Evolutionary conservation across 2,329 filamentous ascomycete species (phyloP).

Genomic region (Aphanocladium album): DNA sequence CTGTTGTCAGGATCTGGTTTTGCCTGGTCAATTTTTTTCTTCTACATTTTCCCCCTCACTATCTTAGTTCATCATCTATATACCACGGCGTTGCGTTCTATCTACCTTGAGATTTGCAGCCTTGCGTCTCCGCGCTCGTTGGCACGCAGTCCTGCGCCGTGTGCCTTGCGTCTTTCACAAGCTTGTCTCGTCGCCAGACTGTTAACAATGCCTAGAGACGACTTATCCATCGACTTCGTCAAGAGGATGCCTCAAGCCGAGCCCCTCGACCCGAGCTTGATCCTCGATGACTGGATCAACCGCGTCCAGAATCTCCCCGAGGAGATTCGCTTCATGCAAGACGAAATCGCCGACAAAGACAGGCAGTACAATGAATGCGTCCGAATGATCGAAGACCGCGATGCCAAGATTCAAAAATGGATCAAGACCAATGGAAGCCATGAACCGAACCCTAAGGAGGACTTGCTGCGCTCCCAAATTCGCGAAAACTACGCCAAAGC

Average conservation of each 20-base stretch:
- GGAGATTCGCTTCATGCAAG: conserved; percentile 76
- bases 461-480: conserved; percentile 60
- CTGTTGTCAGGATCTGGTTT: conserved; percentile 3
- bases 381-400: conserved; percentile 64
- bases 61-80: background rate
- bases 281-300: conserved; percentile 75
- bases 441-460: conserved; percentile 70
- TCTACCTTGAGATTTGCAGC: background rate
- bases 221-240: conserved; percentile 65
- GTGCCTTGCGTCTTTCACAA: conserved; percentile 26
- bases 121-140: conserved; percentile 16
- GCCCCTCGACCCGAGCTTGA: conserved; percentile 58
- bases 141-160: conserved; percentile 19
- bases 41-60: conserved; percentile 1
- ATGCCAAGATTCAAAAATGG: conserved; percentile 73
- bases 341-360: conserved; percentile 79
- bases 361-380: conserved; percentile 64
- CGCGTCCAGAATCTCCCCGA: conserved; percentile 73
- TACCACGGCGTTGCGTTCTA: background rate
- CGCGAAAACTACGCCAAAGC: conserved; percentile 63
- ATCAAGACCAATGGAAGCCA: conserved; percentile 73
- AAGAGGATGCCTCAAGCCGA: conserved; percentile 60
- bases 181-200: conserved; percentile 20
- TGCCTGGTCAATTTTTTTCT: conserved; percentile 9
- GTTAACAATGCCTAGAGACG: conserved; percentile 67